A percentile compares a stretch with the other conserved stretches of the same genome.
phyloP scores from a whole-genome alignment of 2,329 filamentous ascomycete genomes.

The Pseudogymnoascus sp. region DNA sequence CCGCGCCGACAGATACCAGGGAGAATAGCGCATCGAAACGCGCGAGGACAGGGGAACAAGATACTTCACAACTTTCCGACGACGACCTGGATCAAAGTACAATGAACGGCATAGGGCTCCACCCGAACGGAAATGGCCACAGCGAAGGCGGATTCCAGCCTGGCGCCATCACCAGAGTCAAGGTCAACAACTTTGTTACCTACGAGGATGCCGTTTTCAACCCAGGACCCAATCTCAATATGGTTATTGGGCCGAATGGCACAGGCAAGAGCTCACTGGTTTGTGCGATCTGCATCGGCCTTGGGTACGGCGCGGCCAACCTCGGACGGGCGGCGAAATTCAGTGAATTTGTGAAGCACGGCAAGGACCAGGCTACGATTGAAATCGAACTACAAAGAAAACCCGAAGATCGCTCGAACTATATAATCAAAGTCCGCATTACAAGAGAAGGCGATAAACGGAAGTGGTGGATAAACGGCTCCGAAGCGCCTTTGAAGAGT shows the following conservation, averaged over 20 bases:
- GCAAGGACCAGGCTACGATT: slow-evolving; percentile 66
- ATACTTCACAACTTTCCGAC: not conserved
- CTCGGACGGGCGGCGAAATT: slow-evolving; percentile 79
- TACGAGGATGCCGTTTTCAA: slow-evolving; percentile 89
- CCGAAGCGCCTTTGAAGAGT: slow-evolving; percentile 51
- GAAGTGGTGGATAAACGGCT: slow-evolving; percentile 70
- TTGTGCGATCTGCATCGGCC: slow-evolving; percentile 87
- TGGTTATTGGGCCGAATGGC: slow-evolving; percentile 98
- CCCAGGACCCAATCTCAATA: slow-evolving; percentile 87
- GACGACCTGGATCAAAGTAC: not conserved
- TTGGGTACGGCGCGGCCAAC: slow-evolving; percentile 76
- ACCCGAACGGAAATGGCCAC: not conserved
- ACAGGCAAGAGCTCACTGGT: slow-evolving; percentile 97
- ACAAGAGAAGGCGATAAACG: slow-evolving; percentile 74
- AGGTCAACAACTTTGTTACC: slow-evolving; percentile 84
- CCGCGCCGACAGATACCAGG: not conserved
- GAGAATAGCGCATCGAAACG: not conserved
- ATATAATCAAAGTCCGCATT: slow-evolving; percentile 68
- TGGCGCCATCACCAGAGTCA: slow-evolving; percentile 83
- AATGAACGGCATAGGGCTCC: not conserved
- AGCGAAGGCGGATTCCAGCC: slow-evolving; percentile 36
- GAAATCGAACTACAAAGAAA: slow-evolving; percentile 81
- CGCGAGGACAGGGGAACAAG: not conserved
- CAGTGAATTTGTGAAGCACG: slow-evolving; percentile 90
- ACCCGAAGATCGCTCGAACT: slow-evolving; percentile 54